phyloP scores from a whole-genome alignment of 345 rosid species.

The Psidium guajava region DNA sequence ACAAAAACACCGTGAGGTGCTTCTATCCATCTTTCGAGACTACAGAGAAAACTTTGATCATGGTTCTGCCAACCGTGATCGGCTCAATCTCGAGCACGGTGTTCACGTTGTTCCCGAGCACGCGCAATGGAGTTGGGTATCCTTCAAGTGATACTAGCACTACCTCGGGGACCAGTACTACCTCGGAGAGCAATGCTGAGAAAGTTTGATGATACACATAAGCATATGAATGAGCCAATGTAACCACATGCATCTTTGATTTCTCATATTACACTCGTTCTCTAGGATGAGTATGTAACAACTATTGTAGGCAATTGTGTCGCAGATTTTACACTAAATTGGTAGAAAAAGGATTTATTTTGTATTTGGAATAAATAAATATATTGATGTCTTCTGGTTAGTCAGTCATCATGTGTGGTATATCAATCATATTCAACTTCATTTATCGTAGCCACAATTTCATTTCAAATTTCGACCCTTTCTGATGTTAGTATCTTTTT shows the following conservation, averaged over 20 bases:
- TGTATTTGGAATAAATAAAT: neutral
- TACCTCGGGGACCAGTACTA: neutral
- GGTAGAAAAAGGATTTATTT: neutral
- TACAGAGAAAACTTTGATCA: slow-evolving; percentile 36
- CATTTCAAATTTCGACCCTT: neutral
- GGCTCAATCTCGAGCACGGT: slow-evolving; percentile 39
- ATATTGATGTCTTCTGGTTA: neutral
- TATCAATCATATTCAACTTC: neutral
- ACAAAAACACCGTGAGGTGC: slow-evolving; percentile 45
- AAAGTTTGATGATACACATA: neutral
- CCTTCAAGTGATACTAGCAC: slow-evolving; percentile 7
- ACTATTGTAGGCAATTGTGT: neutral
- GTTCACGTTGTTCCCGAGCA: slow-evolving; percentile 57
- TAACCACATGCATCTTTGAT: neutral
- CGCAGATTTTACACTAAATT: neutral
- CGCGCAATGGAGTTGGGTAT: slow-evolving; percentile 69
- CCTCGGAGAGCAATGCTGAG: neutral
- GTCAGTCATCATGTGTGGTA: neutral
- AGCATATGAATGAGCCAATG: neutral
- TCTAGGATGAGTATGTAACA: neutral
- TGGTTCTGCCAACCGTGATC: slow-evolving; percentile 50
- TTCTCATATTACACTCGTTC: neutral
- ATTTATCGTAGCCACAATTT: neutral
- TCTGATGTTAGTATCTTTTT: neutral
- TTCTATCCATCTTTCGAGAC: slow-evolving; percentile 58